Evolutionary conservation across 306 rosid genomes (phyloP).

Genomic region (Sphenostylis stenocarpa): DNA sequence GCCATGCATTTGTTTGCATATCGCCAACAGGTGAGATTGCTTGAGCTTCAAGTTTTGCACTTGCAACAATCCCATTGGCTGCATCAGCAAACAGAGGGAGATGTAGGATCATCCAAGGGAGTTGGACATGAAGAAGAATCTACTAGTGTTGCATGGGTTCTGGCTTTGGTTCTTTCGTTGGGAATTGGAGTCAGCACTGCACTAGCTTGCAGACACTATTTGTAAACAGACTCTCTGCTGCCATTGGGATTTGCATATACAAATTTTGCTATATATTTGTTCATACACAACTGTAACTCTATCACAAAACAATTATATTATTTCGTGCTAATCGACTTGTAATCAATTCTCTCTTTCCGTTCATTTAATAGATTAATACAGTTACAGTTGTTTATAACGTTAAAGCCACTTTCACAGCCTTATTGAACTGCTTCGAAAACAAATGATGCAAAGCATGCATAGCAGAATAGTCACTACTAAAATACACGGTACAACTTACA

Average conservation of each 20-base stretch:
- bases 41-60: slow-evolving; percentile 66
- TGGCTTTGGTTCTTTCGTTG: slow-evolving; percentile 65
- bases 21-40: slow-evolving; percentile 69
- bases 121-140: slow-evolving; percentile 29
- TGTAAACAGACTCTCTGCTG: not conserved
- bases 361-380: not conserved
- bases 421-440: not conserved
- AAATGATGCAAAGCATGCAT: not conserved
- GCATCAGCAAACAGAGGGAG: slow-evolving; percentile 7
- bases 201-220: slow-evolving; percentile 46
- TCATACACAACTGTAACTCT: not conserved
- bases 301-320: not conserved
- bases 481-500: not conserved
- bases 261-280: not conserved
- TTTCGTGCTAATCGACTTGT: not conserved
- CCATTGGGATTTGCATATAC: not conserved
- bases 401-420: not conserved
- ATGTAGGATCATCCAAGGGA: slow-evolving; percentile 1
- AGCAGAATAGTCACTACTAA: not conserved
- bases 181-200: slow-evolving; percentile 71
- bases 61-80: slow-evolving; percentile 42
- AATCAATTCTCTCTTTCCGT: not conserved
- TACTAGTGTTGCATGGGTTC: slow-evolving; percentile 46
- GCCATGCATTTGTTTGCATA: slow-evolving; percentile 57
- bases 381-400: not conserved